Evolutionary conservation across 2,329 filamentous ascomycete genomes (phyloP), one percentile per base, ranked within the genome.

Genomic region (Fonsecaea monophora): DNA sequence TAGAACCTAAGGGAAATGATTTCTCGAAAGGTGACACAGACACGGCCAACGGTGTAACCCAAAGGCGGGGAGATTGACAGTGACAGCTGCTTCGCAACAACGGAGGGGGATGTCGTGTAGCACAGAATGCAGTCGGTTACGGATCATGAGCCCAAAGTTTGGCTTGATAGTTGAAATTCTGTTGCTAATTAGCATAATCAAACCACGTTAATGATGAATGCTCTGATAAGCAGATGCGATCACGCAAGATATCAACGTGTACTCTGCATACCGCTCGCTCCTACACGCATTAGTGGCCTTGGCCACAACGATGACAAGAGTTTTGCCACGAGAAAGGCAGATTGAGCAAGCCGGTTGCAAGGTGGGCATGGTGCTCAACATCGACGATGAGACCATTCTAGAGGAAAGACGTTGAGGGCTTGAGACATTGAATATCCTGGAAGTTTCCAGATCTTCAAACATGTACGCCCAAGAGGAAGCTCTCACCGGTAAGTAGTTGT

Each of bases 161-260:
- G 18, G 18, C 45, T 25, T 25, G 45, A 25, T 25, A 25, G 2
- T 21, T 10, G 21, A 50, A n/a, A 50, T 50, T 50, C 45, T 50
- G 25, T 50, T 50, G 45, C 45, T 50, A 50, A 50, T 50, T 50
- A 50, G 45, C 45, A 50, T 50, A 50, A 25, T 50, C 45, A 13
- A 21, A 12, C 45, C 9, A 25, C 6, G 13, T 25, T 21, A 50
- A 50, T 12, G 18, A 25, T 25, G 45, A 25, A 21, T 9, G 45
- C 7, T 50, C 45, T 50, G 45, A 50, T 50, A 50, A 50, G 45
- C 18, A 50, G 45, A 25, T 42, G 40, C 18, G 10, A 8, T 50
- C 45, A 21, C 15, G 21, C 3, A 50, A 18, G 45, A 25, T 3
- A 45, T 40, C 45, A 50, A 21, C 45, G 45, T 18, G 15, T 7